These are phyloP conservation scores for Trypethelium eluteriae DNA, from an alignment of 495 filamentous ascomycete genomes.

Conservation along the genomic window DNA sequence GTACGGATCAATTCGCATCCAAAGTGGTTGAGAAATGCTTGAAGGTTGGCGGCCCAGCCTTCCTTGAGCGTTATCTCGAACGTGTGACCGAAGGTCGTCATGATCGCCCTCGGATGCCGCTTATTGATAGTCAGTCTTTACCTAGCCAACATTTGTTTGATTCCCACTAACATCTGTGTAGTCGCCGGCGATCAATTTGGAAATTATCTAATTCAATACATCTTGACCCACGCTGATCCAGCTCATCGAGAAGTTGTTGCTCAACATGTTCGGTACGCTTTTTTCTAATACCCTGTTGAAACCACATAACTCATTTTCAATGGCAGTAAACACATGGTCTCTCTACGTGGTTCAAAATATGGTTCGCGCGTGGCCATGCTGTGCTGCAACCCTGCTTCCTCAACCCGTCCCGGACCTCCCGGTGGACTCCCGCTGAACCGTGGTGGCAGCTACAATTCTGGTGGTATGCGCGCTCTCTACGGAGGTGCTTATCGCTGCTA, in stretches of 20 bases:
- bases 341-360: constrained; percentile 94
- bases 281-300: background rate
- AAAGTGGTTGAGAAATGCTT: constrained; percentile 99
- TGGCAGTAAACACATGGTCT: constrained; percentile 91
- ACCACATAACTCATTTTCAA: background rate
- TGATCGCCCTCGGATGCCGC: constrained; percentile 88
- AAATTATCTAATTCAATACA: constrained; percentile 96
- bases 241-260: constrained; percentile 91
- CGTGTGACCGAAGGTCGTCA: constrained; percentile 84
- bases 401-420: constrained; percentile 77
- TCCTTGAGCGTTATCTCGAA: constrained; percentile 85
- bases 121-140: constrained; percentile 75
- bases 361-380: constrained; percentile 97
- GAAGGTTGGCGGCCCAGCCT: constrained; percentile 89
- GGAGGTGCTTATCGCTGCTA: constrained; percentile 46
- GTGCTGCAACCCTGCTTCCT: constrained; percentile 84
- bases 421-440: constrained; percentile 56
- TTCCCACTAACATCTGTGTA: constrained; percentile 36
- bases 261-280: constrained; percentile 66
- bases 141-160: background rate
- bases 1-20: constrained; percentile 98
- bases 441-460: constrained; percentile 49
- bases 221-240: constrained; percentile 74
- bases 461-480: constrained; percentile 24
- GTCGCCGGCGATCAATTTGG: constrained; percentile 97